phyloP scores from a whole-genome alignment of 495 filamentous ascomycete species.

The Penicillium salamii region DNA sequence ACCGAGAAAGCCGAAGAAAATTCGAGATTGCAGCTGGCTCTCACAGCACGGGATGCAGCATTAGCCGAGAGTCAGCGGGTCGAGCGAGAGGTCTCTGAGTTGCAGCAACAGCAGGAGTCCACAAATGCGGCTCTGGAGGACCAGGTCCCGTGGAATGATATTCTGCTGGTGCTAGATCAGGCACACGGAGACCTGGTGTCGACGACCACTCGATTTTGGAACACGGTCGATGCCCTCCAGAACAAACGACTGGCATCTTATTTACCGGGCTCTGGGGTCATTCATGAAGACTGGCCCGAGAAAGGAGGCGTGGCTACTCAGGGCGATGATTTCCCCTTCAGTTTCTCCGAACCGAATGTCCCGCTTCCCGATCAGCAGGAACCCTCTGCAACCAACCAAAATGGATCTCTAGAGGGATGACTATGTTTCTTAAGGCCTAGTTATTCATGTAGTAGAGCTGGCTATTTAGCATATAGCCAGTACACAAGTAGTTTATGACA shows the following conservation, averaged over 20 bases:
- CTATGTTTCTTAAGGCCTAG: no score
- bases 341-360: neutral
- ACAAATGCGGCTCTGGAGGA: conserved; percentile 9
- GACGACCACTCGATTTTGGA: conserved; percentile 10
- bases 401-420: no score
- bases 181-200: conserved; percentile 12
- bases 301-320: neutral
- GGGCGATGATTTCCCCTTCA: neutral
- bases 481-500: no score
- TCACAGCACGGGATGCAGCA: neutral
- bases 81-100: conserved; percentile 2
- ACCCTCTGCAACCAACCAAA: no score
- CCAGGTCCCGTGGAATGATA: conserved; percentile 14
- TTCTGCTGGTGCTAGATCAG: conserved; percentile 12
- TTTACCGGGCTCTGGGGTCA: conserved; percentile 12
- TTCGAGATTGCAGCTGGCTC: no score
- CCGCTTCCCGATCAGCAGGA: neutral
- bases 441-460: no score
- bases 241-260: conserved; percentile 14
- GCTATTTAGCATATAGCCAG: no score
- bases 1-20: no score
- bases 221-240: conserved; percentile 6
- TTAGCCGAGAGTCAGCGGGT: conserved; percentile 6
- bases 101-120: conserved; percentile 14
- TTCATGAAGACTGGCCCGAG: conserved; percentile 7